Percentiles rank a stretch among this genome's conserved stretches.
Evolutionary conservation across 2,329 filamentous ascomycete species (phyloP).

Genomic region (Lasiodiplodia sp.): DNA sequence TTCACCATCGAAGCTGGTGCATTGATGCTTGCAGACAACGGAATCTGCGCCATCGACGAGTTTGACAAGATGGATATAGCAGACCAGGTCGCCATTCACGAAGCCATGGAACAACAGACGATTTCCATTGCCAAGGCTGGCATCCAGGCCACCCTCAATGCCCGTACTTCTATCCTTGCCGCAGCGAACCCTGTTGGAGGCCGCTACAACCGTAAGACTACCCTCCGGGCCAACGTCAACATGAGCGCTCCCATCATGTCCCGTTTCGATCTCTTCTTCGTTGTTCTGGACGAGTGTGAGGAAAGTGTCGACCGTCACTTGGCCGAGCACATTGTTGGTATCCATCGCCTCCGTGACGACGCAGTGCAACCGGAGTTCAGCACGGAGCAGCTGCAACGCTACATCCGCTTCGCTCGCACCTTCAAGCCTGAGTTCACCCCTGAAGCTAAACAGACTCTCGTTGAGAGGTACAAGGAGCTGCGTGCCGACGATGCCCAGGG

Average conservation of each 20-base stretch:
- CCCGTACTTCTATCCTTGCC: constrained; percentile 91
- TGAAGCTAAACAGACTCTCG: constrained; percentile 83
- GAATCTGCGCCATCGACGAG: constrained; percentile 97
- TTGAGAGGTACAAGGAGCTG: constrained; percentile 94
- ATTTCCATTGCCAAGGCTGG: constrained; percentile 99
- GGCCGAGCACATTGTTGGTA: constrained; percentile 90
- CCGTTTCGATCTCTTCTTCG: constrained; percentile 98
- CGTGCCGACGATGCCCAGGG: constrained; percentile 92
- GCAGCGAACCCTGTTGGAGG: constrained; percentile 96
- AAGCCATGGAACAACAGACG: constrained; percentile 99
- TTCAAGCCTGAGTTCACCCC: constrained; percentile 93
- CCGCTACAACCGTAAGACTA: constrained; percentile 96
- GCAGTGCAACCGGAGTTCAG: constrained; percentile 93
- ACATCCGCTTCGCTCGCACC: constrained; percentile 94
- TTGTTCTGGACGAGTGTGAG: constrained; percentile 96
- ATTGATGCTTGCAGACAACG: constrained; percentile 95
- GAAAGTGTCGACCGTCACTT: constrained; percentile 89
- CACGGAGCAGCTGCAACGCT: constrained; percentile 94
- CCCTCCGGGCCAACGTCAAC: constrained; percentile 93
- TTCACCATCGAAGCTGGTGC: constrained; percentile 99
- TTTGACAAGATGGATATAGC: constrained; percentile 99
- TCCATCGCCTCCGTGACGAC: constrained; percentile 91
- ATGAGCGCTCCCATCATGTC: constrained; percentile 99
- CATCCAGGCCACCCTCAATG: constrained; percentile 97
- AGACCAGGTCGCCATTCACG: constrained; percentile 98